A percentile compares a stretch with the other conserved stretches of the same genome.
Conservation (phyloP, 306 rosid species). For the Lupinus albus region DNA sequence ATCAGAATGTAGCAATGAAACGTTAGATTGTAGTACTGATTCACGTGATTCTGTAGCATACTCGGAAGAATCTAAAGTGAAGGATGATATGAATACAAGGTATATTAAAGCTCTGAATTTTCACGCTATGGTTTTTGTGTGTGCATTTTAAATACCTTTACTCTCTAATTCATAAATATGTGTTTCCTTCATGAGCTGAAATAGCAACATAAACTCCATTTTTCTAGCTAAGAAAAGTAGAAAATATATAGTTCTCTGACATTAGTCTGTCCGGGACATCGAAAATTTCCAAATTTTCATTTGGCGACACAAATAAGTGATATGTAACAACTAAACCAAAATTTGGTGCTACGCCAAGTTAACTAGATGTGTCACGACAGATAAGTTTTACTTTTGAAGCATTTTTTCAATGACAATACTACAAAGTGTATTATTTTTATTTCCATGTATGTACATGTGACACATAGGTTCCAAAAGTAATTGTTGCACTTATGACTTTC, state of each 20-base stretch:
- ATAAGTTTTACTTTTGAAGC: background rate
- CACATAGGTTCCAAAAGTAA: background rate
- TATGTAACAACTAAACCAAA: background rate
- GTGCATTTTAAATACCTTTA: constrained; percentile 1
- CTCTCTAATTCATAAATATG: background rate
- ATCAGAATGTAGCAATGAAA: constrained; percentile 38
- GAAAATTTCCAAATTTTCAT: background rate
- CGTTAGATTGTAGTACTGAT: constrained; percentile 45
- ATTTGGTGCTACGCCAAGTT: background rate
- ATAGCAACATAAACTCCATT: constrained; percentile 8
- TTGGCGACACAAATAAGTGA: background rate
- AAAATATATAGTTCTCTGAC: background rate
- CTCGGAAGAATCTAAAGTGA: constrained; percentile 50
- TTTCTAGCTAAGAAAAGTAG: constrained; percentile 11
- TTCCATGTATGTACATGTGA: constrained; percentile 14
- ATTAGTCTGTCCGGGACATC: background rate
- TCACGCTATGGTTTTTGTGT: constrained; percentile 2
- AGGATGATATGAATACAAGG: constrained; percentile 60
- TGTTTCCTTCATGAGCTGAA: background rate
- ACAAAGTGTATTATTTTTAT: background rate
- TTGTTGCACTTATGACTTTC: constrained; percentile 10
- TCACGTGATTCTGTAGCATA: constrained; percentile 50
- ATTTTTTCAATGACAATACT: too few species aligned
- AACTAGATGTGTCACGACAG: background rate
- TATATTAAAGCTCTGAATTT: constrained; percentile 34